Evolutionary conservation across 129 eudicot genomes (phyloP).

Genomic region (Chrysanthemum seticuspe): DNA sequence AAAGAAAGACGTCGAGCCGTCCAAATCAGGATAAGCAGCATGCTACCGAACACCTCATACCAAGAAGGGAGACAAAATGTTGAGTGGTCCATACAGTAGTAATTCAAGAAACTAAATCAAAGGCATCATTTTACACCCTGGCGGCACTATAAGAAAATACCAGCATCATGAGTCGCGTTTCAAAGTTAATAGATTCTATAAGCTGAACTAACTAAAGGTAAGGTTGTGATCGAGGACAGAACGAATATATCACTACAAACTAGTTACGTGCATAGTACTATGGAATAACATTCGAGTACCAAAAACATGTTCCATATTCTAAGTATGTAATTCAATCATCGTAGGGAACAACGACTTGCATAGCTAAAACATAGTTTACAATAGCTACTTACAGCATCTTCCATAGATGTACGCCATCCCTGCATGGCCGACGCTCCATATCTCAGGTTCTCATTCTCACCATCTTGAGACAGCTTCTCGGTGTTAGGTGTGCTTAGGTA

Average conservation of each 20-base stretch:
- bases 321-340: conserved; percentile 8
- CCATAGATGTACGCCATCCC: conserved; percentile 97
- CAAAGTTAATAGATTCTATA: background rate
- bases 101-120: conserved; percentile 7
- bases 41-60: conserved; percentile 57
- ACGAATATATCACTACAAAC: conserved; percentile 5
- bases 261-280: background rate
- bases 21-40: conserved; percentile 78
- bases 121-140: conserved; percentile 18
- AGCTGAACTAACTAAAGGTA: background rate
- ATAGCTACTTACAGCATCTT: conserved; percentile 76
- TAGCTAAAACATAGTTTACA: conserved; percentile 8
- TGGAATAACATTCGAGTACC: background rate
- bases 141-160: conserved; percentile 5
- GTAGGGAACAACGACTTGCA: background rate
- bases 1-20: conserved; percentile 73
- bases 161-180: background rate
- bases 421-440: conserved; percentile 91
- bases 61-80: conserved; percentile 33
- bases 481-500: conserved; percentile 81
- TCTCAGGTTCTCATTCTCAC: conserved; percentile 63
- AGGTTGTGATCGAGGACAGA: background rate
- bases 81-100: conserved; percentile 11
- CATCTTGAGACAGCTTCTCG: conserved; percentile 72
- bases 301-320: conserved; percentile 1